phyloP scores from a whole-genome alignment of 1,284 basidiomycete genomes.

The Takashimella tepidaria region DNA sequence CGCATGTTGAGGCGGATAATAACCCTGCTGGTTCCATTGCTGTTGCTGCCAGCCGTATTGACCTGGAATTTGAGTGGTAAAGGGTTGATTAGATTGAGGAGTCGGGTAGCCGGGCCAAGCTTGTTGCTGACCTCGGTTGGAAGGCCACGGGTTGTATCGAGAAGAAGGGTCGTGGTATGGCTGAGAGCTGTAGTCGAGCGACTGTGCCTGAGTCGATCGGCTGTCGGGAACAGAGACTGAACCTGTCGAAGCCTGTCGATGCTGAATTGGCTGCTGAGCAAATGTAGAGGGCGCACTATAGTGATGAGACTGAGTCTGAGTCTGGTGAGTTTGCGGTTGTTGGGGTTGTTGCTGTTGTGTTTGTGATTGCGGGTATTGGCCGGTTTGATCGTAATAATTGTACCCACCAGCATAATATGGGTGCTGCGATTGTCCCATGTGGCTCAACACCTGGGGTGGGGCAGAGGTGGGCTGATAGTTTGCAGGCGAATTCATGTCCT shows the following conservation, averaged over 20 bases:
- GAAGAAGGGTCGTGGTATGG: slow-evolving; percentile 16
- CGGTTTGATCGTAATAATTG: slow-evolving; percentile 18
- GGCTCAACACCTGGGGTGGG: slow-evolving; percentile 21
- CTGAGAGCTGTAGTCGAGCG: neutral
- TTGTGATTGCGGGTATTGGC: slow-evolving; percentile 12
- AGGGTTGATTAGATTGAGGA: slow-evolving; percentile 10
- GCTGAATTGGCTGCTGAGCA: slow-evolving; percentile 6
- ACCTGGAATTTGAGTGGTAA: slow-evolving; percentile 9
- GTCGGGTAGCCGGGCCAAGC: neutral
- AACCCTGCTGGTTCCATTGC: slow-evolving; percentile 13
- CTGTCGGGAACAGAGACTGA: slow-evolving; percentile 9
- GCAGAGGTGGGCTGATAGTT: slow-evolving; percentile 27
- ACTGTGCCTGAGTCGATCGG: slow-evolving; percentile 2
- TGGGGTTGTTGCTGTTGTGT: slow-evolving; percentile 4
- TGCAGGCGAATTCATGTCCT: neutral
- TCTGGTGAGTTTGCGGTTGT: neutral
- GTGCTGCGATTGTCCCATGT: slow-evolving; percentile 18
- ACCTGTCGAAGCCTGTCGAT: slow-evolving; percentile 8
- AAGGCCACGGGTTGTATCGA: neutral
- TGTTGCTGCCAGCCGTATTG: slow-evolving; percentile 7
- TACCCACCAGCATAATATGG: slow-evolving; percentile 25
- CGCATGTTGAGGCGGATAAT: slow-evolving; percentile 2
- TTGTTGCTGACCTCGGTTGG: neutral
- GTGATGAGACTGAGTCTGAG: neutral
- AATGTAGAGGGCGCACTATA: neutral